Conservation (phyloP, 2,329 filamentous ascomycete species). For the Nemania serpens region DNA sequence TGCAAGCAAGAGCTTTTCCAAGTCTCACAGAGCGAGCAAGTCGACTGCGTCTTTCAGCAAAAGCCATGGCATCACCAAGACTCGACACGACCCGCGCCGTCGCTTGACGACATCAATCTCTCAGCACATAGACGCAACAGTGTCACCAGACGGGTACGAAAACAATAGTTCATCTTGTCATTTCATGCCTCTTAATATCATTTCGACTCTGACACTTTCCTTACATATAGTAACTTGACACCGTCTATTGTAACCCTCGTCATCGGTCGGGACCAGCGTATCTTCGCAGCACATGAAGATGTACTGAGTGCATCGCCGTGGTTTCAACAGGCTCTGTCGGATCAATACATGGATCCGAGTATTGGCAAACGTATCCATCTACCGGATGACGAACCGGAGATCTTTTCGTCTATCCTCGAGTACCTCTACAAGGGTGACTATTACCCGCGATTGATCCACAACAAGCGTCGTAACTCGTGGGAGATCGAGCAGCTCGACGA, state of each 20-base stretch:
- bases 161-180: not conserved
- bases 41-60: conserved; percentile 61
- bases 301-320: conserved; percentile 78
- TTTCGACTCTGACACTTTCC: conserved; percentile 14
- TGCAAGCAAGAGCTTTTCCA: conserved; percentile 57
- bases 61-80: conserved; percentile 58
- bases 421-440: conserved; percentile 96
- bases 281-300: conserved; percentile 91
- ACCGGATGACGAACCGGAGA: conserved; percentile 84
- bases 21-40: conserved; percentile 54
- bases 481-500: conserved; percentile 69
- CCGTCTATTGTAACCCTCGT: conserved; percentile 79
- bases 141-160: conserved; percentile 51
- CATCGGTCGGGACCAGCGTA: conserved; percentile 78
- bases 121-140: conserved; percentile 44
- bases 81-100: conserved; percentile 57
- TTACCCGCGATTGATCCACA: conserved; percentile 80
- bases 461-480: conserved; percentile 80
- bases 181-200: not conserved
- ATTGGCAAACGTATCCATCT: conserved; percentile 74
- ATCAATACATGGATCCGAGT: conserved; percentile 63
- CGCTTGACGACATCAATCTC: conserved; percentile 55
- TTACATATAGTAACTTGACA: conserved; percentile 54
- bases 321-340: conserved; percentile 69
- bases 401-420: conserved; percentile 88